Evolutionary conservation across 1,139 yeast genomes (phyloP), one percentile per base, ranked within the genome.

Genomic region (Candida sojae): DNA sequence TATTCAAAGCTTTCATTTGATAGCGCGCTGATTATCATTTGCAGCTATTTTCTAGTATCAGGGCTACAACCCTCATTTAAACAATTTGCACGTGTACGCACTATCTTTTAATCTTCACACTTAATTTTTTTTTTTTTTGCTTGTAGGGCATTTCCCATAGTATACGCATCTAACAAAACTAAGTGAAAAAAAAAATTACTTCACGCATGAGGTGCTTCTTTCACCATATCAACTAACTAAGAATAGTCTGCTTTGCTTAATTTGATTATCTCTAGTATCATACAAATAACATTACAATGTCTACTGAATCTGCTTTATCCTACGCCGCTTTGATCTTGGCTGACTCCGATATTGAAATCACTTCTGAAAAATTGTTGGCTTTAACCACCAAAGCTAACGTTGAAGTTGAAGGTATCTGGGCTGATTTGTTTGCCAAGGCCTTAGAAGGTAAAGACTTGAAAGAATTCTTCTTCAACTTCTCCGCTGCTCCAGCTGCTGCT

Each of bases 301-400:
- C 93, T 71, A 77, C 83, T 70, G 92, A 87, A 84, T 75, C 90
- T 66, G 86, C 91, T 71, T 81, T 87, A 70, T 84, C 93, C 59
- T 87, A 86, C 86, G 93, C 95, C 69, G 90, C 93, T 68, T 80
- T 87, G 71, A 86, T 87, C 80, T 84, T 87, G 73, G 89, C 93
- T 61, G 95, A 87, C 69, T 80, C 93, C 66, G 93, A 86, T 59
- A 74, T 86, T 65, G 92, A 86, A 74, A 82, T 86, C 79, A 76
- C 87, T 57, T 64, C 91, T 62, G 91, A 85, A 73, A 86, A 86
- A 81, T 83, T 87, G 72, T 68, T 79, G 64, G 76, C 88, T 67
- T 79, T 86, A 73, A 76, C 83, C 62, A 59, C 64, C 57, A 71
- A 71, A 55, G 80, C 79, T 55, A 74, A 76, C 57, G 74, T 76